phyloP scores from a whole-genome alignment of 2,329 filamentous ascomycete genomes.

The Pseudopithomyces maydicus region DNA sequence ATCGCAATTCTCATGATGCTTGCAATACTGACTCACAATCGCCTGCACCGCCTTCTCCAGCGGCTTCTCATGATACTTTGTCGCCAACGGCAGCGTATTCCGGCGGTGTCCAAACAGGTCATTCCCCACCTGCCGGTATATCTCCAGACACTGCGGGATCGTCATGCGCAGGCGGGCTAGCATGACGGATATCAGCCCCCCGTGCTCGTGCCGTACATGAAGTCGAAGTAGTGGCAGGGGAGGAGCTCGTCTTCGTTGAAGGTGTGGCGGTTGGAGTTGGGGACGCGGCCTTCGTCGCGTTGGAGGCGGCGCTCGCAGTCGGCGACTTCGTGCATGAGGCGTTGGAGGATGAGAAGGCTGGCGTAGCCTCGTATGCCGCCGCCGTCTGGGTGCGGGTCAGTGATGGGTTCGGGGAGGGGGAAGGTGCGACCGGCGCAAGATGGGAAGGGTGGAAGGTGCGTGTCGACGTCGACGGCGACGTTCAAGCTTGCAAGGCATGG shows the following conservation, averaged over 20 bases:
- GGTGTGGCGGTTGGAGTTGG: slow-evolving; percentile 26
- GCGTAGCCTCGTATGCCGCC: slow-evolving; percentile 59
- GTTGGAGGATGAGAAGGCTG: slow-evolving; percentile 54
- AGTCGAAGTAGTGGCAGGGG: slow-evolving; percentile 60
- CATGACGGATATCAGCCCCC: slow-evolving; percentile 59
- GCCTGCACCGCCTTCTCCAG: slow-evolving; percentile 54
- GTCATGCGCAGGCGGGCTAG: slow-evolving; percentile 56
- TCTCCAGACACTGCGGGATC: slow-evolving; percentile 53
- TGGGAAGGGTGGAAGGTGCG: background rate
- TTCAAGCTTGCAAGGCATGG: background rate
- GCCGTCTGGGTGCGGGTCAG: slow-evolving; percentile 46
- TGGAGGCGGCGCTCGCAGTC: slow-evolving; percentile 50
- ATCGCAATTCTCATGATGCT: slow-evolving; percentile 48
- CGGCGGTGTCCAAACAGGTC: slow-evolving; percentile 54
- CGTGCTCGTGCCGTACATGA: slow-evolving; percentile 59
- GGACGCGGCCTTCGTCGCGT: slow-evolving; percentile 48
- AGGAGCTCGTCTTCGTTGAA: slow-evolving; percentile 51
- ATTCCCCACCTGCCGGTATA: slow-evolving; percentile 54
- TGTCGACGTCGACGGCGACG: background rate
- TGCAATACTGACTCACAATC: slow-evolving; percentile 52
- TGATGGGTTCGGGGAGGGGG: background rate
- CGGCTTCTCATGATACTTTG: slow-evolving; percentile 56
- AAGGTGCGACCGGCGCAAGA: background rate
- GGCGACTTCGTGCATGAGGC: slow-evolving; percentile 55
- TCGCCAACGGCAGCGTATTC: slow-evolving; percentile 52